phyloP scores from a whole-genome alignment of 2,329 filamentous ascomycete genomes.

The Penicillium sp. region DNA sequence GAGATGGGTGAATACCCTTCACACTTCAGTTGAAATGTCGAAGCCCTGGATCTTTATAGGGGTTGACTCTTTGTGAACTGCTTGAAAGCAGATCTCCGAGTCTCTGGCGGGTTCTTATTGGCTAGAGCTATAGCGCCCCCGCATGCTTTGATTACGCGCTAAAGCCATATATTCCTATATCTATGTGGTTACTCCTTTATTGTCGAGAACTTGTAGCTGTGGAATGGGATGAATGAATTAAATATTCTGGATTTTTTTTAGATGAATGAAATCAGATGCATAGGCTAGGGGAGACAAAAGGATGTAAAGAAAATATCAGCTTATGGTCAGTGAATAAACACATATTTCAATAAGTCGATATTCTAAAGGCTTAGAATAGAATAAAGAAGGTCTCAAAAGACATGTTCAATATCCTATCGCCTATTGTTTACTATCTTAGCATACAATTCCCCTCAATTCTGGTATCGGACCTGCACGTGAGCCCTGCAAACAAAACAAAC shows the following conservation, averaged over 20 bases:
- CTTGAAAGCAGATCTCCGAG: slow-evolving; percentile 3
- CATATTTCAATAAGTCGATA: background rate
- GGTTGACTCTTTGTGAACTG: background rate
- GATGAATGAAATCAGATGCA: too few relatives aligned
- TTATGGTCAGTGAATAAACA: background rate
- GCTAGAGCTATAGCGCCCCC: background rate
- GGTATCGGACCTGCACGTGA: slow-evolving; percentile 6
- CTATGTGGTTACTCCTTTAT: too few relatives aligned
- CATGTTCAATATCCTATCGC: too few relatives aligned
- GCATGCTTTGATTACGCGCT: background rate
- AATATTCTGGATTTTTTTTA: too few relatives aligned
- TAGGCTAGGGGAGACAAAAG: too few relatives aligned
- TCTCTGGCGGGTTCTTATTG: slow-evolving; percentile 7
- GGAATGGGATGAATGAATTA: too few relatives aligned
- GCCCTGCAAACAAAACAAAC: slow-evolving; percentile 22
- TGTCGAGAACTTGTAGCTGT: too few relatives aligned
- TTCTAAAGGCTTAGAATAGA: too few relatives aligned
- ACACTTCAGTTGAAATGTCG: background rate
- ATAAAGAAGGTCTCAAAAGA: too few relatives aligned
- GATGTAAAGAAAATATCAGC: background rate
- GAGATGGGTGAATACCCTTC: background rate
- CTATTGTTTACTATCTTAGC: background rate
- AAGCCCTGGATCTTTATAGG: background rate
- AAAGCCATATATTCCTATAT: too few relatives aligned
- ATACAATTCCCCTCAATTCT: background rate